Base-by-base conservation (phyloP, 2,329 filamentous ascomycete genomes). In the Tolypocladium pustulatum region DNA sequence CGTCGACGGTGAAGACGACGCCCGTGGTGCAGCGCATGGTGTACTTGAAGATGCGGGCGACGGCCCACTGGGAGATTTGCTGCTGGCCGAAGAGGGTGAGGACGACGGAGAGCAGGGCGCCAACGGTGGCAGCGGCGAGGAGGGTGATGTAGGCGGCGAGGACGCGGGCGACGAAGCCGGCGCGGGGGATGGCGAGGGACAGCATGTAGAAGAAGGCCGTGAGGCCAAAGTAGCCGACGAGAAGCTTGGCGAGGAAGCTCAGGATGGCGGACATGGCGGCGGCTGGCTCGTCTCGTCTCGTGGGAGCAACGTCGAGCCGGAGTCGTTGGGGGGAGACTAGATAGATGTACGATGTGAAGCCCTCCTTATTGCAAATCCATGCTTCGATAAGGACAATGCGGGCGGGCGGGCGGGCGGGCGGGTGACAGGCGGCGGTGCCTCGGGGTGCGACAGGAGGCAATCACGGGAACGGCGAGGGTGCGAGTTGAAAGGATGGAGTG, bases 41-140 rank as follows among this genome's bases (percentile, higher is more conserved):
- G 76, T 84, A 89, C 72, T 92, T 89, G 81, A 96, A 97, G 63
- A 81, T 75, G 61, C 91, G 84, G 9, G 79, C 94, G 12, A 85
- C 85, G 43, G 90, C 85, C 90, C 91, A 97, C 79, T 97, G 94
- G 34, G 89, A 84, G 63, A 91, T 83, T 58, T 88, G 85, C 60
- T 85, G 86, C 66, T 88, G 83, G 60, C 91, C 91, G 55, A 86
- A 65, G 20, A 89, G 66, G 54, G 88, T 86, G 62, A 97, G 81
- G 60, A 83, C 67, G 61, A 92, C 81, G 52, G 89, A 91, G 34
- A 86, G 86, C 54, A 90, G 61, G 60, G 90, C 89, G 61, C 92
- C 94, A 73, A 90, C 95, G 65, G 79, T 72, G 34, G 92, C 83
- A 71, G 70, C 79, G 58, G 80, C 63, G 58, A 87, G 67, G 55